Base-by-base conservation (phyloP, 83 land plant genomes). In the Picea abies region DNA sequence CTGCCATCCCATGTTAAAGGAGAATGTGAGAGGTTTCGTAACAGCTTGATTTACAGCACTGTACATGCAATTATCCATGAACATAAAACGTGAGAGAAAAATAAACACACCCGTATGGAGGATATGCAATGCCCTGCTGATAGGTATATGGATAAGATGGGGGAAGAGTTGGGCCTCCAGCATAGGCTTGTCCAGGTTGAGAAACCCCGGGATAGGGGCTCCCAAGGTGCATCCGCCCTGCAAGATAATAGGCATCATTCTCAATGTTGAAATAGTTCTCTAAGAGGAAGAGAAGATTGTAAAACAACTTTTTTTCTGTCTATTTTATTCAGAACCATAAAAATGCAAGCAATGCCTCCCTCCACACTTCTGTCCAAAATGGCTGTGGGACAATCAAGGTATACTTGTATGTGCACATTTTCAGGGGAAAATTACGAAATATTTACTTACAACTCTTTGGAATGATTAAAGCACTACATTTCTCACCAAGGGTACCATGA, bases 101-200 rank as follows among this genome's bases (percentile, higher is more conserved):
- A 23, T 22, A 5, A 22, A 89, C 90, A 64, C 17, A 88, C 92
- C 89, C 88, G 65, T 88, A 90, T n/a, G 87, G 82, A 65, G 92
- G 86, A 67, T 90, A 90, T 84, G 79, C 75, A 65, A 82, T 77
- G 19, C 92, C 90, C 81, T 88, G 92, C 25, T 88, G 92, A 70
- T 88, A 90, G 35, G 67, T 58, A 41, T 88, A 88, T 39, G 92
- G 69, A 84, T 88, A 82, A 44, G 90, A 86, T 64, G 87, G 94
- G 60, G 87, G 90, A 63, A 90, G 82, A 52, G 86, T 86, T 76
- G 88, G 58, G 76, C 79, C 77, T 80, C 94, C 89, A 83, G 85
- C 62, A 78, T 81, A 86, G 79, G 85, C 63, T 19, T 87, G 90
- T 35, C 94, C 65, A 82, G 81, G 83, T 81, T 84, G 90, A 12